A percentile compares a stretch with the other conserved stretches of the same genome.
phyloP scores from a whole-genome alignment of 371 early-diverging fungal genomes.

The Catenaria anguillulae region DNA sequence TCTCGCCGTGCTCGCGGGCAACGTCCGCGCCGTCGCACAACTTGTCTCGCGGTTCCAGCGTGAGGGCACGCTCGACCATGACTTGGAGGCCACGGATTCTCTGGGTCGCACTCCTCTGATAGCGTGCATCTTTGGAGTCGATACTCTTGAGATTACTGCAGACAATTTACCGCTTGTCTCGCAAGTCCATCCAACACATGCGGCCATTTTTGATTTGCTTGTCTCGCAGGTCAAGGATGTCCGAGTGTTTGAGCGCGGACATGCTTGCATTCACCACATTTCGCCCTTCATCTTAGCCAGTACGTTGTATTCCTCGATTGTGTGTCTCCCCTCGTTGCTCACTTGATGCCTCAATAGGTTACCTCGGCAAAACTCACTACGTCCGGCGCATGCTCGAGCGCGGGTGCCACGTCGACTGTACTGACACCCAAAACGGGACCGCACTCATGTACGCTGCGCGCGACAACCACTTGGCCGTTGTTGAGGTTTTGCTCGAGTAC shows the following conservation, averaged over 20 bases:
- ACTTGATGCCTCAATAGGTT: too few species aligned
- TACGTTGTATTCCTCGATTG: too few species aligned
- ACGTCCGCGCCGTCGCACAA: background rate
- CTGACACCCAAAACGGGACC: background rate
- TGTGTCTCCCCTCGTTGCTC: too few species aligned
- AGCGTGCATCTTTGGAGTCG: conserved; percentile 3
- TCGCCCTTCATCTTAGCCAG: background rate
- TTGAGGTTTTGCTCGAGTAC: conserved; percentile 1
- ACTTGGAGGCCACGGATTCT: background rate
- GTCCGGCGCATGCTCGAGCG: background rate
- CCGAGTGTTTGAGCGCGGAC: background rate
- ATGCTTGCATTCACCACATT: background rate
- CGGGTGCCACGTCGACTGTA: background rate
- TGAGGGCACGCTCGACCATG: background rate
- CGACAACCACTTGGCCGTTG: background rate
- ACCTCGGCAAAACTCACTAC: background rate
- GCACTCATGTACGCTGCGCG: conserved; percentile 8
- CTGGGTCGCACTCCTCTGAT: background rate
- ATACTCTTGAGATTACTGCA: conserved; percentile 3
- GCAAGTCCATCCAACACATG: background rate
- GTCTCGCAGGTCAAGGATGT: background rate
- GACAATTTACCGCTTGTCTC: background rate
- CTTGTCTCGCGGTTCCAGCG: background rate
- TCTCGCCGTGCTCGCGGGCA: conserved; percentile 1
- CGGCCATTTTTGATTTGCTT: background rate